These are phyloP conservation scores for Fusarium lyarnte DNA, from an alignment of 2,329 filamentous ascomycete species.

Conservation along the genomic window DNA sequence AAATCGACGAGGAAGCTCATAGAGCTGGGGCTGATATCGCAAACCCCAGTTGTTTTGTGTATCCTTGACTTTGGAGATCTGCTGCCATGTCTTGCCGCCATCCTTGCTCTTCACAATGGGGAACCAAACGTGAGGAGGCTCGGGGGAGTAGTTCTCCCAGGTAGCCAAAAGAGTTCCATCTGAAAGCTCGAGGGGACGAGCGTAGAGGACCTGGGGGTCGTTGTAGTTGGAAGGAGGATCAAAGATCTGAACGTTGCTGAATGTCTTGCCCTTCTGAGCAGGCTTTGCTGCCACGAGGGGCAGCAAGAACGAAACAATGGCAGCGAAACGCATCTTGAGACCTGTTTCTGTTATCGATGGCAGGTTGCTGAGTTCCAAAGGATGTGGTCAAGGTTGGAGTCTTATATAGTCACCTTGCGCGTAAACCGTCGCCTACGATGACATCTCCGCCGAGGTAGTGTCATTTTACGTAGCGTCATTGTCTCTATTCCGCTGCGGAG, in stretches of 20 bases:
- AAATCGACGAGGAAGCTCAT: constrained; percentile 67
- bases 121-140: constrained; percentile 65
- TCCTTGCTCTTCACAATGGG: constrained; percentile 65
- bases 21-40: constrained; percentile 75
- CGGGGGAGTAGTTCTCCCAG: constrained; percentile 66
- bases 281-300: constrained; percentile 27
- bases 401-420: constrained; percentile 15
- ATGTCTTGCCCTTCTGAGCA: constrained; percentile 21
- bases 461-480: neutral
- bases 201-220: constrained; percentile 55
- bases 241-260: constrained; percentile 51
- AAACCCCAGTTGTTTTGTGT: constrained; percentile 71
- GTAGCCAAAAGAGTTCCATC: constrained; percentile 61
- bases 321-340: constrained; percentile 28
- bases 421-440: neutral
- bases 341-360: neutral
- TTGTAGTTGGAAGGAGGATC: constrained; percentile 55
- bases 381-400: neutral
- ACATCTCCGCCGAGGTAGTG: constrained; percentile 9
- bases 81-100: constrained; percentile 67
- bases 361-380: constrained; percentile 2
- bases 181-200: constrained; percentile 55
- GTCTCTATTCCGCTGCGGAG: constrained; percentile 15
- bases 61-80: constrained; percentile 71
- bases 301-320: constrained; percentile 21